A percentile compares a stretch with the other conserved stretches of the same genome.
Conservation (phyloP, 352 stramenopile genomes). For the Globisporangium spinosum region DNA sequence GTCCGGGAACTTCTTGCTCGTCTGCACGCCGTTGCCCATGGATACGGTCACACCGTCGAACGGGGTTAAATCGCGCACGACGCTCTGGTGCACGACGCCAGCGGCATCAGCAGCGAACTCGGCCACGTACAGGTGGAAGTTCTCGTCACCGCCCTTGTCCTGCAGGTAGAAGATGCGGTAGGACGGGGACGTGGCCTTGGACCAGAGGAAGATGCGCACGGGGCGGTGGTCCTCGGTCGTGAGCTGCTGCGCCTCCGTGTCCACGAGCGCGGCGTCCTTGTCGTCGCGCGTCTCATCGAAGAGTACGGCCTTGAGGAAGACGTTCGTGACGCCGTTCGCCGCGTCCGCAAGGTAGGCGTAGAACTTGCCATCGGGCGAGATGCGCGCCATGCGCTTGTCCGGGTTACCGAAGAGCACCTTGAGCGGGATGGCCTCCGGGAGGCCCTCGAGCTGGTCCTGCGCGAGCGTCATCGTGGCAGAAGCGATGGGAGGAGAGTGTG, state of each 20-base stretch:
- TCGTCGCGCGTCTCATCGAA: conserved; percentile 23
- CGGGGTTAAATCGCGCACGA: conserved; percentile 37
- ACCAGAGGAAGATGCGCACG: conserved; percentile 38
- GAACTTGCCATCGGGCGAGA: conserved; percentile 46
- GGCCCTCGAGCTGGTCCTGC: conserved; percentile 15
- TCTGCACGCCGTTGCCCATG: conserved; percentile 20
- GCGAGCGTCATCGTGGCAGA: conserved; percentile 10
- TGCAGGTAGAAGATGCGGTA: conserved; percentile 39
- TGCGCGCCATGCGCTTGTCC: conserved; percentile 37
- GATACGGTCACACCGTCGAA: conserved; percentile 31
- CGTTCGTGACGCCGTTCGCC: conserved; percentile 38
- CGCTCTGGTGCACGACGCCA: conserved; percentile 19
- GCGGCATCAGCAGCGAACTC: conserved; percentile 33
- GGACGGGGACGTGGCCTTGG: conserved; percentile 21
- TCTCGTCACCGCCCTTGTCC: conserved; percentile 40
- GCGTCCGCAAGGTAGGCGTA: conserved; percentile 43
- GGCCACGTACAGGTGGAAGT: conserved; percentile 41
- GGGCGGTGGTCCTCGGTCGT: conserved; percentile 37
- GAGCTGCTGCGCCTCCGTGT: conserved; percentile 30
- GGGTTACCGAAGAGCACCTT: conserved; percentile 45
- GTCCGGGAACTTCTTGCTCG: conserved; percentile 28
- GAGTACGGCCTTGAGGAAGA: conserved; percentile 38
- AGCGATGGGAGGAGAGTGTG: neutral
- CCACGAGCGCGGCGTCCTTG: conserved; percentile 21
- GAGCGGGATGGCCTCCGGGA: conserved; percentile 38